Evolutionary conservation across 2,329 filamentous ascomycete genomes (phyloP), one percentile per base, ranked within the genome.

Genomic region (Hypoxylon sp.): DNA sequence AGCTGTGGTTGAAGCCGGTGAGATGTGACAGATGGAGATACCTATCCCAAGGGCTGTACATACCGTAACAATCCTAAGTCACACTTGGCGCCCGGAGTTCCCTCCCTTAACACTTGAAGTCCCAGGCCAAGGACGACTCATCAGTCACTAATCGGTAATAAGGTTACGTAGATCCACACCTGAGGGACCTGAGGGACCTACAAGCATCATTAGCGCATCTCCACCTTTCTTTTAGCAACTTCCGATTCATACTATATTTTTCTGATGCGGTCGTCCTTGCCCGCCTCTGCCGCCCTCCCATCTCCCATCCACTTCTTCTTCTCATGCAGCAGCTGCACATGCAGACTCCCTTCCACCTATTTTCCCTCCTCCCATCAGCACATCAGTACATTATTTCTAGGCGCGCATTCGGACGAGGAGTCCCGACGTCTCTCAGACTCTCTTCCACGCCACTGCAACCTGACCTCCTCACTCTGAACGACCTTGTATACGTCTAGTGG

Each of bases 161-260:
- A 61, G 52, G 62, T 65, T 65, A 61, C 61, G 33, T 53, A 50
- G 52, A 61, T 61, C 57, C 63, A 61, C 56, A 48, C 11, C 33
- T 49, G 42, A 54, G 44, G 49, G 54, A 46, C 30, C 14, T 48
- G 24, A 26, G 24, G 3, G 24, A 24, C 26, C 56, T 26, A 26
- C 24, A 26, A 30, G 45, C 11, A 26, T 22, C 18, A 26, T 50
- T 60, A 57, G 56, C 40, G 55, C 36, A 61, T 60, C 49, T 45
- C 56, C 55, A 63, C 50, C 24, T 60, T 64, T 55, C 52, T 16
- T 36, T 60, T 36, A 61, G 22, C 42, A 33, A 57, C 48, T 46
- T 65, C 67, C 67, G 67, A 67, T 69, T 67, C 67, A 56, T 67
- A 24, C 53, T 69, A 69, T 66, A 69, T 63, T 69, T 69, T 36